Percentiles rank a stretch among this genome's conserved stretches.
Evolutionary conservation across 2,329 filamentous ascomycete species (phyloP).

Genomic region (Colletotrichum plurivorum): DNA sequence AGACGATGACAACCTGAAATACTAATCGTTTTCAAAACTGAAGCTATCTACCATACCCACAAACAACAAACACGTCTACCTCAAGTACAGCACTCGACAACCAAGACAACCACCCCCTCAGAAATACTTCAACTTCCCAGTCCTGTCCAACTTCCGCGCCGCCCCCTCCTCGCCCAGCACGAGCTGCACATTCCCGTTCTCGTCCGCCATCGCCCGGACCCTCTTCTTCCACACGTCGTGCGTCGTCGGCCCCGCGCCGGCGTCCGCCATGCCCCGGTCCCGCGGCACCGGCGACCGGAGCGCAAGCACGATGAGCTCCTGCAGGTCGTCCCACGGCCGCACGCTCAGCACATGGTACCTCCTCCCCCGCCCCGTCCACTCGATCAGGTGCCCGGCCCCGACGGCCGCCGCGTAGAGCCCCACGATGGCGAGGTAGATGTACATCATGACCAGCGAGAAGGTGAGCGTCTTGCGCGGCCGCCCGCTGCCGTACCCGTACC

Average conservation of each 20-base stretch:
- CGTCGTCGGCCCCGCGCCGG: slow-evolving; percentile 2
- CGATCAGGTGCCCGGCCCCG: not conserved
- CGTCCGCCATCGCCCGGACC: slow-evolving; percentile 9
- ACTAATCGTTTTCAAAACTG: no score
- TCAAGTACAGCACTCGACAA: not conserved
- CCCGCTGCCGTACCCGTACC: slow-evolving; percentile 19
- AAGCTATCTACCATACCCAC: no score
- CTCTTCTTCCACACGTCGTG: not conserved
- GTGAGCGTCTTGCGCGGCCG: slow-evolving; percentile 1
- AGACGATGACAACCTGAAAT: no score
- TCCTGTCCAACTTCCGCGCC: slow-evolving; percentile 4
- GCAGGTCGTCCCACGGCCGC: slow-evolving; percentile 21
- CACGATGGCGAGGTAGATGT: slow-evolving; percentile 20
- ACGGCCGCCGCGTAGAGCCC: not conserved
- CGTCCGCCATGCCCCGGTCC: slow-evolving; percentile 1
- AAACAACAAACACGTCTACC: not conserved
- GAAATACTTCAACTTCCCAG: not conserved
- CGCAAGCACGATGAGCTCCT: slow-evolving; percentile 19
- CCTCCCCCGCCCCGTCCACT: not conserved
- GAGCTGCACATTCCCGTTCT: not conserved
- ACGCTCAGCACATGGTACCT: slow-evolving; percentile 12
- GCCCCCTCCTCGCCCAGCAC: slow-evolving; percentile 1
- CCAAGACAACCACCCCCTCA: not conserved
- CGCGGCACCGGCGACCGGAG: slow-evolving; percentile 10
- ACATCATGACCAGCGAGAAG: slow-evolving; percentile 1